Conservation (phyloP, 768 basidiomycete species). For the Trametes villosa region DNA sequence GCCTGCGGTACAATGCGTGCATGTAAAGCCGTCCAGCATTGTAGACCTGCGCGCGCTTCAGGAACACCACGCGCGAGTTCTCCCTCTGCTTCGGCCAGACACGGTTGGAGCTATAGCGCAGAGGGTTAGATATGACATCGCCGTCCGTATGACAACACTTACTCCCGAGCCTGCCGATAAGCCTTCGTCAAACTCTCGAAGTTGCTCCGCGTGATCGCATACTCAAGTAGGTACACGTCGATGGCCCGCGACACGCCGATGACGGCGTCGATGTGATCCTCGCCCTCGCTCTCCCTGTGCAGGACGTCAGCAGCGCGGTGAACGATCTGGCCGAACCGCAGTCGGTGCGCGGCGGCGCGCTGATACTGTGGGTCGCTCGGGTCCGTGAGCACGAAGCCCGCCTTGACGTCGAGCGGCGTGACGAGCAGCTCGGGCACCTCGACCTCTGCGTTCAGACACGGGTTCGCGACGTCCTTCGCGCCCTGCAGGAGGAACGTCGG, state of each 20-base stretch:
- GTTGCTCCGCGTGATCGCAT: constrained; percentile 61
- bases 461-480: constrained; percentile 58
- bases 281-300: constrained; percentile 62
- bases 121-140: neutral
- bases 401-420: constrained; percentile 64
- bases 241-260: constrained; percentile 72
- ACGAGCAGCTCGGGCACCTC: constrained; percentile 77
- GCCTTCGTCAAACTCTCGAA: constrained; percentile 71
- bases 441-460: constrained; percentile 60
- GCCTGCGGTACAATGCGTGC: constrained; percentile 73
- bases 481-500: constrained; percentile 67
- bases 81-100: constrained; percentile 73
- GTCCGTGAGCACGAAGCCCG: constrained; percentile 77
- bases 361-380: constrained; percentile 77
- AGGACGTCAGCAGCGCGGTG: constrained; percentile 69
- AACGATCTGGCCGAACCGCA: constrained; percentile 68
- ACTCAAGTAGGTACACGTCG: constrained; percentile 75
- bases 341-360: constrained; percentile 57
- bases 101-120: constrained; percentile 56
- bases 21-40: constrained; percentile 77
- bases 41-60: constrained; percentile 81
- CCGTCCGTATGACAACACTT: constrained; percentile 29
- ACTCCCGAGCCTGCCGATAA: constrained; percentile 67
- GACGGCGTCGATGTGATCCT: constrained; percentile 89
- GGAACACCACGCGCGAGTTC: constrained; percentile 72